These are phyloP conservation scores for Penicillium sp. DNA, from an alignment of 2,329 filamentous ascomycete species.

Conservation along the genomic window DNA sequence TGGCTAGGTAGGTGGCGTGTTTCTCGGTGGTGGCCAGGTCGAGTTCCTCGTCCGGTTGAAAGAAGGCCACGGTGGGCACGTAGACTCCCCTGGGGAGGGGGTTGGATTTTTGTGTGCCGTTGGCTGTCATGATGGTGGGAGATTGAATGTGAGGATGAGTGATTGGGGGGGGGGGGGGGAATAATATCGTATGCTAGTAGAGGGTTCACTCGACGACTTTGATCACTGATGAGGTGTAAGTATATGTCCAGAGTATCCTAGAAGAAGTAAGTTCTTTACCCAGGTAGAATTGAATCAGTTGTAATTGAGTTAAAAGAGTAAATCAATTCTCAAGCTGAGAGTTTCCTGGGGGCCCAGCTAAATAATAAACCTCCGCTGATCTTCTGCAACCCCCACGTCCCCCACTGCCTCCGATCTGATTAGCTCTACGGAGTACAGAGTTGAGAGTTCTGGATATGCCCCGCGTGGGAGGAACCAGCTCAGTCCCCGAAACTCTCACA, in stretches of 20 bases:
- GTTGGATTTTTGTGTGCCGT: conserved; percentile 31
- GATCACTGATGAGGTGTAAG: not conserved
- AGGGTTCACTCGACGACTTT: not conserved
- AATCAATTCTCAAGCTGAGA: not conserved
- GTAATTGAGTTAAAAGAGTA: not conserved
- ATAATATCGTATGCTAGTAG: not conserved
- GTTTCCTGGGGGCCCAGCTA: conserved; percentile 9
- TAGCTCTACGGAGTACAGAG: conserved; percentile 11
- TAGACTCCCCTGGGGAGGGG: conserved; percentile 63
- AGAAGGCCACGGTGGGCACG: conserved; percentile 77
- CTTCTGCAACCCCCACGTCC: conserved; percentile 29
- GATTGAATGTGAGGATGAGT: not conserved
- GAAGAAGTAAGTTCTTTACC: not conserved
- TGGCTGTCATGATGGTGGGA: conserved; percentile 31
- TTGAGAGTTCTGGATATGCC: conserved; percentile 4
- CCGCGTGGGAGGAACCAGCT: conserved; percentile 2
- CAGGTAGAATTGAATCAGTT: not conserved
- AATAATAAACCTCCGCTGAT: conserved; percentile 21
- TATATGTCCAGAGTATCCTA: not conserved
- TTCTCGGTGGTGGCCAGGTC: conserved; percentile 66
- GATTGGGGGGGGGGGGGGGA: not conserved
- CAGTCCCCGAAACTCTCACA: no score
- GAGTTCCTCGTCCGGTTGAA: conserved; percentile 69
- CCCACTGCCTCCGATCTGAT: conserved; percentile 18
- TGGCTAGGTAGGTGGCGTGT: conserved; percentile 70